phyloP scores from a whole-genome alignment of 2,329 filamentous ascomycete genomes.

The Penicillium thymicola region DNA sequence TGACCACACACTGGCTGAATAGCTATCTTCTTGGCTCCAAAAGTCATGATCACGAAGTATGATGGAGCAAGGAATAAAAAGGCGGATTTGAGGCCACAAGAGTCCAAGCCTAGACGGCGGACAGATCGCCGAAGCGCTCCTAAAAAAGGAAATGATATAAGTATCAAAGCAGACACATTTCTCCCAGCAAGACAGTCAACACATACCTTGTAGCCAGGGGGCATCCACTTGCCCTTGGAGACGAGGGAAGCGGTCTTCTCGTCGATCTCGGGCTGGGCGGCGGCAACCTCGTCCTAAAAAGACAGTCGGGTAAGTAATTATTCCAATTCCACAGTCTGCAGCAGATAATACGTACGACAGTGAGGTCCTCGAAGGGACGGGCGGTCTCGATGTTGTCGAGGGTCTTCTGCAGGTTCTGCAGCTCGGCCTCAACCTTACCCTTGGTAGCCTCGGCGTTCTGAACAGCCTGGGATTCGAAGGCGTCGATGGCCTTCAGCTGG shows the following conservation, averaged over 20 bases:
- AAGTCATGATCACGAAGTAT: conserved; percentile 29
- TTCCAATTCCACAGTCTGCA: background rate
- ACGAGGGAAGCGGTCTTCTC: conserved; percentile 94
- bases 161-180: background rate
- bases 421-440: conserved; percentile 89
- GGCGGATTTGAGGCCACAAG: conserved; percentile 25
- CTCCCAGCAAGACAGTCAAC: background rate
- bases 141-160: conserved; percentile 42
- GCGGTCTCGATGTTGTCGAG: conserved; percentile 96
- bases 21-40: conserved; percentile 28
- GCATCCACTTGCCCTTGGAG: conserved; percentile 96
- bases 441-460: conserved; percentile 98
- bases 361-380: conserved; percentile 93
- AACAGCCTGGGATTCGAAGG: conserved; percentile 93
- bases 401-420: conserved; percentile 90
- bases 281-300: conserved; percentile 82
- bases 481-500: conserved; percentile 97
- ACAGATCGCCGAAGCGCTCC: conserved; percentile 99
- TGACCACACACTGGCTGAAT: conserved; percentile 20
- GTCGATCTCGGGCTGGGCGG: conserved; percentile 94
- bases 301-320: conserved; percentile 8
- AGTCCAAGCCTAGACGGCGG: conserved; percentile 69
- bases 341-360: conserved; percentile 67
- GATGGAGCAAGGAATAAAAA: conserved; percentile 33
- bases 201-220: conserved; percentile 96